phyloP scores from a whole-genome alignment of 257 asterid species.

The Ilex asprella region DNA sequence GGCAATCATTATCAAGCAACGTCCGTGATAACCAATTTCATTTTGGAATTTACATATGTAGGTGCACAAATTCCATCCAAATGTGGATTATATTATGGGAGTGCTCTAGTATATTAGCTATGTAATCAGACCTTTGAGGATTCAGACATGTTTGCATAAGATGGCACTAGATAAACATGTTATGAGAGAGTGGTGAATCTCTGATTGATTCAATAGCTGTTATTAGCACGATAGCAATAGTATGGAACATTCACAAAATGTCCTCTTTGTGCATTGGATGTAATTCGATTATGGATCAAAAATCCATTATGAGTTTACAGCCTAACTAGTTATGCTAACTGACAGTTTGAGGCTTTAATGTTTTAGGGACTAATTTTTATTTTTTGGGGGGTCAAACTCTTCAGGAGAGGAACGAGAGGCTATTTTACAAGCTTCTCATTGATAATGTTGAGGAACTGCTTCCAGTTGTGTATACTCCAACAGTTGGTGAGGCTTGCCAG shows the following conservation, averaged over 20 bases:
- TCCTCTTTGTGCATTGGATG: too few species aligned
- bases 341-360: not conserved
- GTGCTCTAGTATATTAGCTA: too few species aligned
- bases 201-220: not conserved
- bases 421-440: conserved; percentile 86
- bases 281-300: too few species aligned
- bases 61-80: too few species aligned
- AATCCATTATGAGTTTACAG: too few species aligned
- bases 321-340: too few species aligned
- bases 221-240: too few species aligned
- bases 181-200: not conserved
- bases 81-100: not conserved
- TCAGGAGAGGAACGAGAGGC: conserved; percentile 84
- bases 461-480: conserved; percentile 86
- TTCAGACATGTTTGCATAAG: too few species aligned
- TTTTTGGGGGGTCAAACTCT: conserved; percentile 4
- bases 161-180: too few species aligned
- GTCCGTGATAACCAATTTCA: not conserved
- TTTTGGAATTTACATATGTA: not conserved
- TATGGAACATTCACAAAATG: too few species aligned
- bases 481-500: conserved; percentile 97
- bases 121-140: not conserved
- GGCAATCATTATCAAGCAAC: not conserved
- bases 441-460: conserved; percentile 91
- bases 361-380: conserved; percentile 1